These are phyloP conservation scores for Rauvolfia tetraphylla DNA, from an alignment of 257 asterid species.

Conservation along the genomic window DNA sequence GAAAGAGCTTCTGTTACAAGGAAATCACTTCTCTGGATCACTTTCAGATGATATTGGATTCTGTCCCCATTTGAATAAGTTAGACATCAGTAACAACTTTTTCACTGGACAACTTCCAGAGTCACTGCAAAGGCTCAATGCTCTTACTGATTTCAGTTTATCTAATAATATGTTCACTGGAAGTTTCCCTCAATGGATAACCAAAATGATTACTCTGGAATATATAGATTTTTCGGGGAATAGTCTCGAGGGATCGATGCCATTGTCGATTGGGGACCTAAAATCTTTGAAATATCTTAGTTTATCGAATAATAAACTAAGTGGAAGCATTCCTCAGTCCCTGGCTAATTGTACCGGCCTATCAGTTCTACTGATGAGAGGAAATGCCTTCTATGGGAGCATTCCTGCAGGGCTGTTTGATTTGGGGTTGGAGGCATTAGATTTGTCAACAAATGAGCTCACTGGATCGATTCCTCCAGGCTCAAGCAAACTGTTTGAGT, in stretches of 20 bases:
- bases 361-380: conserved; percentile 46
- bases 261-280: conserved; percentile 51
- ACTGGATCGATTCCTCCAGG: conserved; percentile 60
- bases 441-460: conserved; percentile 66
- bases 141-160: conserved; percentile 36
- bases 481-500: conserved; percentile 50
- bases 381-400: conserved; percentile 52
- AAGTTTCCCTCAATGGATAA: conserved; percentile 72
- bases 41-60: conserved; percentile 69
- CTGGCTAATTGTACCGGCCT: conserved; percentile 35
- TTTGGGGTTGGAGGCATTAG: conserved; percentile 59
- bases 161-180: conserved; percentile 56
- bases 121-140: conserved; percentile 46
- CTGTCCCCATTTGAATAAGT: conserved; percentile 54
- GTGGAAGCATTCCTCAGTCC: conserved; percentile 58
- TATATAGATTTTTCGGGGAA: conserved; percentile 57
- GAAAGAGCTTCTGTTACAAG: conserved; percentile 49
- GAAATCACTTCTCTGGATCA: conserved; percentile 62
- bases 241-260: conserved; percentile 48
- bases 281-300: conserved; percentile 39
- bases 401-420: conserved; percentile 60
- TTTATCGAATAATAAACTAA: conserved; percentile 43
- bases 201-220: conserved; percentile 42
- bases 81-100: conserved; percentile 55
- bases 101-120: conserved; percentile 51